Evolutionary conservation across 139 green algal species (phyloP).

Genomic region (Ettlia oleoabundans): DNA sequence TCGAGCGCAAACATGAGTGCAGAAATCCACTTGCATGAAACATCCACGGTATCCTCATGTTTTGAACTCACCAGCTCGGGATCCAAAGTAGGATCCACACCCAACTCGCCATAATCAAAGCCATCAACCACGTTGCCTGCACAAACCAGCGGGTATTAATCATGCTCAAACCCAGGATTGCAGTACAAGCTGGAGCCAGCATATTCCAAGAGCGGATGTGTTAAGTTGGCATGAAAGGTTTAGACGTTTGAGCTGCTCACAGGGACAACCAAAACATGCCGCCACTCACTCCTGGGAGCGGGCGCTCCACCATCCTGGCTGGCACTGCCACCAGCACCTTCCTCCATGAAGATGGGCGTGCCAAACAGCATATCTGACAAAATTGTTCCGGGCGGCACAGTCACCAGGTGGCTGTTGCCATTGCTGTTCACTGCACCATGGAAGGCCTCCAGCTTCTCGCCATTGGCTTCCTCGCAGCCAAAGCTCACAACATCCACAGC

Average conservation of each 20-base stretch:
- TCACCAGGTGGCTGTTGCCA: constrained; percentile 94
- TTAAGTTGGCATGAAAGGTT: too few relatives aligned
- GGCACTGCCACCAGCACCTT: constrained; percentile 48
- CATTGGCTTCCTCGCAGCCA: constrained; percentile 78
- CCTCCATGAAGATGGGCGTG: constrained; percentile 83
- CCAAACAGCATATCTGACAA: constrained; percentile 92
- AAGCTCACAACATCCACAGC: constrained; percentile 97
- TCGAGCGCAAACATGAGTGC: too few relatives aligned
- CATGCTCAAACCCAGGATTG: too few relatives aligned
- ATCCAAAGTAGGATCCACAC: constrained; percentile 97
- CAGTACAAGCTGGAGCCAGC: too few relatives aligned
- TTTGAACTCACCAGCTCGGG: constrained; percentile 87
- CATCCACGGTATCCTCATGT: neutral
- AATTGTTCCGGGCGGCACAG: constrained; percentile 87
- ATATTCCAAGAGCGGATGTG: too few relatives aligned
- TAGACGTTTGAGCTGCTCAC: too few relatives aligned
- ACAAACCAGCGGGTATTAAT: too few relatives aligned
- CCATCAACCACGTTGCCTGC: constrained; percentile 54
- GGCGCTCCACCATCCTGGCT: constrained; percentile 40
- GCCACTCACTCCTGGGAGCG: constrained; percentile 27
- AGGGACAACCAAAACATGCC: neutral
- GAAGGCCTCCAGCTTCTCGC: constrained; percentile 95
- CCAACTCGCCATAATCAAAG: constrained; percentile 88
- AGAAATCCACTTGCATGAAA: neutral
- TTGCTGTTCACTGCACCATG: constrained; percentile 92